A percentile compares a stretch with the other conserved stretches of the same genome.
Evolutionary conservation across 140 eudicot genomes (phyloP).

Genomic region (Flaveria floridana): DNA sequence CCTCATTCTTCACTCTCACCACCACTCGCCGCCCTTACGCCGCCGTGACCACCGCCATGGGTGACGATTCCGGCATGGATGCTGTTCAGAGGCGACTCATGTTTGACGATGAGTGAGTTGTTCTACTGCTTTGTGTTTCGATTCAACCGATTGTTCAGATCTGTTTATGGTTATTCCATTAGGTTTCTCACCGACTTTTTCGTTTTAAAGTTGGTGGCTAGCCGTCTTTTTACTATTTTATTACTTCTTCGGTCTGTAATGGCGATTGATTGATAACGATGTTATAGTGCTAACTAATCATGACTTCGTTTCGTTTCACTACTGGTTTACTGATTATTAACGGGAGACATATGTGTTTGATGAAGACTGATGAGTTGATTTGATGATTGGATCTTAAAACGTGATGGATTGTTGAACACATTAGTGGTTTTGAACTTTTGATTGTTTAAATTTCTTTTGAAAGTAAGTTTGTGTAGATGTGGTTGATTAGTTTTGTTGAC

Average conservation of each 20-base stretch:
- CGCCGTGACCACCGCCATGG: constrained; percentile 50
- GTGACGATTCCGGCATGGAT: constrained; percentile 84
- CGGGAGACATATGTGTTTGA: not conserved
- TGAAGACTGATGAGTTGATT: too few relatives aligned
- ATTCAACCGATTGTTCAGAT: constrained; percentile 1
- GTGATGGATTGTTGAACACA: too few relatives aligned
- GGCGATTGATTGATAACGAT: not conserved
- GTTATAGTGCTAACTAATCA: not conserved
- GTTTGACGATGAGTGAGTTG: constrained; percentile 90
- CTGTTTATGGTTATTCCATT: not conserved
- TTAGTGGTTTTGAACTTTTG: too few relatives aligned
- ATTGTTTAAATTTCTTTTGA: too few relatives aligned
- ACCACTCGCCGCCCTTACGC: constrained; percentile 30
- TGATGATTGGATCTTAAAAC: too few relatives aligned
- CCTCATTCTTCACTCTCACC: not conserved
- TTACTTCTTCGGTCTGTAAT: not conserved
- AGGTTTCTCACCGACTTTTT: not conserved
- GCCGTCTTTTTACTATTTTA: too few relatives aligned
- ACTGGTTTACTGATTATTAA: not conserved
- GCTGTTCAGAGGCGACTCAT: constrained; percentile 93
- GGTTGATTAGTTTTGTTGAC: not conserved
- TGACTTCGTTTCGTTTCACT: constrained; percentile 15
- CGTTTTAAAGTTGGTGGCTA: too few relatives aligned
- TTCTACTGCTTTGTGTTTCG: not conserved
- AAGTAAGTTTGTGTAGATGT: not conserved